Evolutionary conservation across 208 protist species (phyloP).

Genomic region (Wallacemonas rigidus): DNA sequence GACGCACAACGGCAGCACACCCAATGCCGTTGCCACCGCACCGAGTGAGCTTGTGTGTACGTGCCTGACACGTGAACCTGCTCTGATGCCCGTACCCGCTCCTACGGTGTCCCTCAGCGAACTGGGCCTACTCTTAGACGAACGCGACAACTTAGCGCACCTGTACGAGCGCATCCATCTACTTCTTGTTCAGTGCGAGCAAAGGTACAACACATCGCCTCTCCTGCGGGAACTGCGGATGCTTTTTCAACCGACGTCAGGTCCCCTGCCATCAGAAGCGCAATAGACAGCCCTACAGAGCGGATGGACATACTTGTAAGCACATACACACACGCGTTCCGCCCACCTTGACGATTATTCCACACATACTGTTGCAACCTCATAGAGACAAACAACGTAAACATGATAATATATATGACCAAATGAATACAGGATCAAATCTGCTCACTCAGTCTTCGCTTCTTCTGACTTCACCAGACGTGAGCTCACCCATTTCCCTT

Average conservation of each 20-base stretch:
- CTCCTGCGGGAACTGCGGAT: conserved; percentile 27
- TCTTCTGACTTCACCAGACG: too few species aligned
- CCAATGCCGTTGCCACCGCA: not conserved
- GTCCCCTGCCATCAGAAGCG: not conserved
- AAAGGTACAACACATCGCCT: conserved; percentile 10
- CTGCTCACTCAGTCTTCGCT: too few species aligned
- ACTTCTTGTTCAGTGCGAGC: conserved; percentile 4
- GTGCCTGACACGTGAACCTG: conserved; percentile 4
- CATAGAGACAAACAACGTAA: too few species aligned
- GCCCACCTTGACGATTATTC: too few species aligned
- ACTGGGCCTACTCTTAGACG: conserved; percentile 61
- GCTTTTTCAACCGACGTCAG: conserved; percentile 22
- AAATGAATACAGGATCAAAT: too few species aligned
- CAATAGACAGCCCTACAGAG: not conserved
- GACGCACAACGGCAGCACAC: conserved; percentile 16
- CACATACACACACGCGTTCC: too few species aligned
- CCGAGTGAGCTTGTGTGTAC: conserved; percentile 1
- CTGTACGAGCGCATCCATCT: conserved; percentile 29
- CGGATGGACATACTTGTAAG: not conserved
- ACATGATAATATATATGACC: too few species aligned
- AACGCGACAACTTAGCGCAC: conserved; percentile 60
- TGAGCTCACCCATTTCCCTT: too few species aligned
- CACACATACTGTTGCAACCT: too few species aligned
- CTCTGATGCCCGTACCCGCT: not conserved
- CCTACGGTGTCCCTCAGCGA: conserved; percentile 53